phyloP scores from a whole-genome alignment of 2,329 filamentous ascomycete genomes.

The Trichophyton verrucosum region DNA sequence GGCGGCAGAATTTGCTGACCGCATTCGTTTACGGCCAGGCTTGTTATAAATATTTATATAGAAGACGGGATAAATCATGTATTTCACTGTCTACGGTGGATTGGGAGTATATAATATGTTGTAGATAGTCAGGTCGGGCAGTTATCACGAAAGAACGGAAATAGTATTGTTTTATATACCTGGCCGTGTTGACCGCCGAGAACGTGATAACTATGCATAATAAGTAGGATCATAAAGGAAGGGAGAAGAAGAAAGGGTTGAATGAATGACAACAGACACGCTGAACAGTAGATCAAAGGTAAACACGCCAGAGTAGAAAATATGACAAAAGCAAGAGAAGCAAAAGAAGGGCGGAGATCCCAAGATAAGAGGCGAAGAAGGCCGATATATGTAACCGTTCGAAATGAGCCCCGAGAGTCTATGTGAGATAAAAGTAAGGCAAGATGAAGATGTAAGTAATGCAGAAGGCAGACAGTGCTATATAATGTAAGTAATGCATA shows the following conservation, averaged over 20 bases:
- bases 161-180: background rate
- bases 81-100: background rate
- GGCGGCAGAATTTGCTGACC: background rate
- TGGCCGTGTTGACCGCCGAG: background rate
- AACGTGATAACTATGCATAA: background rate
- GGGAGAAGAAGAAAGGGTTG: background rate
- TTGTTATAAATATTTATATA: background rate
- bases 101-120: background rate
- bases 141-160: background rate
- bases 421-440: background rate
- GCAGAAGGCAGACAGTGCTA: constrained; percentile 4
- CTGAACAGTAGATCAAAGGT: background rate
- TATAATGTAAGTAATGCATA: constrained; percentile 3
- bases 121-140: background rate
- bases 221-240: background rate
- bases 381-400: background rate
- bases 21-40: background rate
- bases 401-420: background rate
- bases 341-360: background rate
- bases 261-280: background rate
- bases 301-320: background rate
- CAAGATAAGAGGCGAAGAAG: background rate
- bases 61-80: background rate
- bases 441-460: constrained; percentile 1
- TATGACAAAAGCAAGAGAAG: background rate